Evolutionary conservation across 345 rosid species (phyloP), one percentile per base, ranked within the genome.

Genomic region (Euphorbia tirucalli): DNA sequence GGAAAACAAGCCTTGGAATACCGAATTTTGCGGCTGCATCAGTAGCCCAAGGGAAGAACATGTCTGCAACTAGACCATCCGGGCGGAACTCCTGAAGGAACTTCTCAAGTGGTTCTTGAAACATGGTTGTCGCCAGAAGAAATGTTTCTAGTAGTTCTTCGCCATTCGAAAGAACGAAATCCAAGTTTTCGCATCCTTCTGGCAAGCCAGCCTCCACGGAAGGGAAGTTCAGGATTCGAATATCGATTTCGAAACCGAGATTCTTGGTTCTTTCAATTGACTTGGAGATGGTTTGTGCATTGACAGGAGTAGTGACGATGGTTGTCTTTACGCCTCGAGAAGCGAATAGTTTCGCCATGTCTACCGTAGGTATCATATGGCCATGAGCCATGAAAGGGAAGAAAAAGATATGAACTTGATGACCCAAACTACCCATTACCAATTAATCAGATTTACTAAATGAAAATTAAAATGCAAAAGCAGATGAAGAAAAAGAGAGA

Each of bases 341-440:
- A 9, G 80, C 76, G 19, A 87, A 83, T 59, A 85, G 71, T 75
- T 79, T 83, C 43, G 88, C 86, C 84, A 83, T 85, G 83, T 86
- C 90, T 6, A 82, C 65, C 18, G 71, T 54, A 6, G 87, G 92
- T 27, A 88, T 86, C 73, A 82, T 80, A 78, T 85, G 90, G 48
- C 92, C 87, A 52, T 86, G 87, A 69, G 87, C 86, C 87, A 85
- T 65, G 80, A 65, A 83, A 9, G 89, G 88, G 66, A 83, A 80
- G 77, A 87, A 77, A 28, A 85, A 68, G 18, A 85, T 21, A 52
- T 72, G 85, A 16, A 87, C 74, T 68, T 70, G 76, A 37, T 44
- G 69, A 71, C n/a, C 59, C 57, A 66, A 58, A 25, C 16, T 35
- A 15, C 15, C 75, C 86, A 84, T 77, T 35, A 37, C 21, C 1